Conservation (phyloP, 352 stramenopile species). For the Phytophthora syringae region DNA sequence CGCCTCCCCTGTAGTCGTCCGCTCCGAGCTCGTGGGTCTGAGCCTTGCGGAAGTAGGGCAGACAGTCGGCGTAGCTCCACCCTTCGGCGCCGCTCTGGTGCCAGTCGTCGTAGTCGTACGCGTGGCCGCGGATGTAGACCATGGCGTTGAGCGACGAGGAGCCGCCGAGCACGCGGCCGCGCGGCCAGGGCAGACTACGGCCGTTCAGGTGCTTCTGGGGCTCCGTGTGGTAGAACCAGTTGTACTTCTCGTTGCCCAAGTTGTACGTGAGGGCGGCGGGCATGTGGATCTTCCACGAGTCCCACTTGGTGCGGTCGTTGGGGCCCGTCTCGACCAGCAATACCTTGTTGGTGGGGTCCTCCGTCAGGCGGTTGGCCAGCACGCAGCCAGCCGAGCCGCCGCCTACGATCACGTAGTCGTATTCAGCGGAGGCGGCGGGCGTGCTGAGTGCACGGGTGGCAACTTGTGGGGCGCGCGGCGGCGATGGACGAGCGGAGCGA, state of each 20-base stretch:
- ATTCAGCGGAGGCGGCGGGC: slow-evolving; percentile 38
- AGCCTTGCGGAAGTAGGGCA: slow-evolving; percentile 90
- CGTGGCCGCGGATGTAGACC: slow-evolving; percentile 91
- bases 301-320: slow-evolving; percentile 81
- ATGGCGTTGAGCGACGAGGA: slow-evolving; percentile 92
- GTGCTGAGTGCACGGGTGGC: slow-evolving; percentile 32
- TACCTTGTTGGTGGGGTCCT: slow-evolving; percentile 84
- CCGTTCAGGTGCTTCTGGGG: slow-evolving; percentile 86
- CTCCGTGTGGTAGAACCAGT: slow-evolving; percentile 89
- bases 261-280: slow-evolving; percentile 89
- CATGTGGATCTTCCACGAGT: slow-evolving; percentile 94
- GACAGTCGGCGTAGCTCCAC: slow-evolving; percentile 89
- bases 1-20: slow-evolving; percentile 83
- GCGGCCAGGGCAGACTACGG: slow-evolving; percentile 82
- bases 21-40: slow-evolving; percentile 80
- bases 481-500: slow-evolving; percentile 10
- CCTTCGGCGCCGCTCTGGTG: slow-evolving; percentile 65
- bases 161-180: slow-evolving; percentile 87
- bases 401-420: slow-evolving; percentile 95
- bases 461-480: not conserved
- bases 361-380: slow-evolving; percentile 89
- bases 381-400: slow-evolving; percentile 91
- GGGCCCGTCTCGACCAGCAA: slow-evolving; percentile 92
- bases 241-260: slow-evolving; percentile 84
- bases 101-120: slow-evolving; percentile 91